Evolutionary conservation across 2,329 filamentous ascomycete genomes (phyloP), one percentile per base, ranked within the genome.

Genomic region (Didymella lethalis): DNA sequence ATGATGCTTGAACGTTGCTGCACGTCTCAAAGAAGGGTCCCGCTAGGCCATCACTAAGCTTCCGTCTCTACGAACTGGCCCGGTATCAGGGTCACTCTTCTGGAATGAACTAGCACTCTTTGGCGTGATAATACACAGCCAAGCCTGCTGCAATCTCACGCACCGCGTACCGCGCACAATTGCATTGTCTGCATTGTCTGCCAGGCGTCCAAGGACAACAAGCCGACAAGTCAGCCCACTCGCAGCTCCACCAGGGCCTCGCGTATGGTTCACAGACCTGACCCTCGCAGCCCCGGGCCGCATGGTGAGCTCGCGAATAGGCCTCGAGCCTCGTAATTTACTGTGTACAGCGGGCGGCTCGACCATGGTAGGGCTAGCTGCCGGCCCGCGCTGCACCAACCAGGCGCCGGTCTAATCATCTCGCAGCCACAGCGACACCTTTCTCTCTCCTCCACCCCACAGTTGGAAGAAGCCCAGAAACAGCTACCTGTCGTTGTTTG

Each of bases 371-470:
- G 34, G 31, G 56, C 57, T 59, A 59, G 57, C 52, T 48, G 29
- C 38, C 55, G 55, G 54, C 55, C 55, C 55, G 55, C 48, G 55
- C 48, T 59, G 50, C 46, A 49, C 32, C 56, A 59, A 49, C 32
- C 56, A 59, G 43, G 55, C 57, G 57, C 46, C 47, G 41, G 32
- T 23, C 45, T 57, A 43, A 40, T 50, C 48, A 43, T 32, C 32
- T 48, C 62, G 59, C 66, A 57, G 50, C 70, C 65, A 66, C 66
- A 59, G 66, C 64, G 58, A 66, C 64, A 63, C 62, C 70, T 60
- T 60, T 71, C 66, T 65, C 61, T 66, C 65, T 71, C 65, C 60
- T 67, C 64, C 71, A 71, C 74, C 74, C 73, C 75, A 75, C 75
- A 73, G 65, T 70, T 68, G 66, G 70, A 61, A 68, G 38, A 54